These are phyloP conservation scores for Xylariaceae sp. DNA, from an alignment of 2,329 filamentous ascomycete species.

Conservation along the genomic window DNA sequence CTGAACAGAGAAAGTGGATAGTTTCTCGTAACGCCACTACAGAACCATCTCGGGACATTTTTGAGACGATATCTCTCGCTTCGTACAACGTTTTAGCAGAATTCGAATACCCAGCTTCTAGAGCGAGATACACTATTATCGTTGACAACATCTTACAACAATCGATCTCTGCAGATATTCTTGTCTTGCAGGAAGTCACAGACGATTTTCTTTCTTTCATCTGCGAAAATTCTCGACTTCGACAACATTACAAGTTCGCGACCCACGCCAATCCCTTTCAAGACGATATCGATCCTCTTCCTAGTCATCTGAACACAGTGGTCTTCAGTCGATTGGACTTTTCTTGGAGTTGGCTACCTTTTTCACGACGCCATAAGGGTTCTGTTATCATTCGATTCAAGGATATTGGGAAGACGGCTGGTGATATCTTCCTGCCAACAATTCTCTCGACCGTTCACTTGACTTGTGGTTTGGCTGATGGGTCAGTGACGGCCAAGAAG, in stretches of 20 bases:
- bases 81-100: slow-evolving; percentile 55
- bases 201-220: slow-evolving; percentile 60
- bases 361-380: slow-evolving; percentile 56
- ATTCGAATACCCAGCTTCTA: slow-evolving; percentile 45
- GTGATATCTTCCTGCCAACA: slow-evolving; percentile 36
- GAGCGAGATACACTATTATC: slow-evolving; percentile 41
- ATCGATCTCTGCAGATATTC: slow-evolving; percentile 43
- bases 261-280: slow-evolving; percentile 57
- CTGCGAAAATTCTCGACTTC: slow-evolving; percentile 45
- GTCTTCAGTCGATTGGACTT: slow-evolving; percentile 57
- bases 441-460: slow-evolving; percentile 60
- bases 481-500: slow-evolving; percentile 55
- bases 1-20: slow-evolving; percentile 21
- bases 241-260: slow-evolving; percentile 50
- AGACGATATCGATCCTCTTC: slow-evolving; percentile 50
- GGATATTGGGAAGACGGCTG: slow-evolving; percentile 27
- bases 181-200: slow-evolving; percentile 62
- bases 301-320: slow-evolving; percentile 59
- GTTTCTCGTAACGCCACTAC: not conserved
- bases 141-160: slow-evolving; percentile 43
- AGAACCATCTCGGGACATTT: not conserved
- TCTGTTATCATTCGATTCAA: slow-evolving; percentile 47
- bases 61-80: slow-evolving; percentile 35
- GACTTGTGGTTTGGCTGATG: slow-evolving; percentile 59
- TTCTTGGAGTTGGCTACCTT: slow-evolving; percentile 52